These are phyloP conservation scores for Arthrinium phaeospermum DNA, from an alignment of 2,329 filamentous ascomycete genomes.

Conservation along the genomic window DNA sequence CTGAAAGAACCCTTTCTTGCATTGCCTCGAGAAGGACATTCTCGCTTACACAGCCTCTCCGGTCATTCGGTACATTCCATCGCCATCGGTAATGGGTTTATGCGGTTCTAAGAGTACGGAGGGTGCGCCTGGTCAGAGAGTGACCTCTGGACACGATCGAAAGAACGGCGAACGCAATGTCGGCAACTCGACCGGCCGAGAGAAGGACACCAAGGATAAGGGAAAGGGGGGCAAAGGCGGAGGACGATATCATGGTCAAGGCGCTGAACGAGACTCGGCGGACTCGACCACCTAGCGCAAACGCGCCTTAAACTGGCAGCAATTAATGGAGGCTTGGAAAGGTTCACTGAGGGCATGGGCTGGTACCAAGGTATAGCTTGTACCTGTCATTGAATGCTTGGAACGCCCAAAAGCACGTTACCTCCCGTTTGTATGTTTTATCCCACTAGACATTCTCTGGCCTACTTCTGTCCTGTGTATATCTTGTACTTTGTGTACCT, in stretches of 20 bases:
- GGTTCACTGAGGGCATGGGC: not conserved
- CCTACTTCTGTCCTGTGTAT: not conserved
- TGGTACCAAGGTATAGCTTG: not conserved
- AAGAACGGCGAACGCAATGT: not conserved
- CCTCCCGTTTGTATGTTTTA: not conserved
- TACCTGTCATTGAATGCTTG: not conserved
- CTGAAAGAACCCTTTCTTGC: not conserved
- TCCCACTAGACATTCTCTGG: not conserved
- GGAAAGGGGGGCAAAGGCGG: not conserved
- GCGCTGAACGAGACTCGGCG: not conserved
- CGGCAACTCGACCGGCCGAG: not conserved
- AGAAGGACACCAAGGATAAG: not conserved
- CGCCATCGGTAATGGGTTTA: not conserved
- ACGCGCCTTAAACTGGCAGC: not conserved
- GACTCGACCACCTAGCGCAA: not conserved
- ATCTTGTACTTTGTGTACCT: not conserved
- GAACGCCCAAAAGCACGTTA: not conserved
- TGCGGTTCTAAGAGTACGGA: not conserved
- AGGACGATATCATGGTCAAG: not conserved
- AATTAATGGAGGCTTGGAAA: not conserved
- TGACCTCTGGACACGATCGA: not conserved
- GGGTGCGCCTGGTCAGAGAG: not conserved
- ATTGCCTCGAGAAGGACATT: not conserved
- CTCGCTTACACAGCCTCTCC: not conserved
- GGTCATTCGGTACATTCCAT: not conserved